Evolutionary conservation across 1,139 yeast genomes (phyloP).

Genomic region (Scheffersomyces titani): DNA sequence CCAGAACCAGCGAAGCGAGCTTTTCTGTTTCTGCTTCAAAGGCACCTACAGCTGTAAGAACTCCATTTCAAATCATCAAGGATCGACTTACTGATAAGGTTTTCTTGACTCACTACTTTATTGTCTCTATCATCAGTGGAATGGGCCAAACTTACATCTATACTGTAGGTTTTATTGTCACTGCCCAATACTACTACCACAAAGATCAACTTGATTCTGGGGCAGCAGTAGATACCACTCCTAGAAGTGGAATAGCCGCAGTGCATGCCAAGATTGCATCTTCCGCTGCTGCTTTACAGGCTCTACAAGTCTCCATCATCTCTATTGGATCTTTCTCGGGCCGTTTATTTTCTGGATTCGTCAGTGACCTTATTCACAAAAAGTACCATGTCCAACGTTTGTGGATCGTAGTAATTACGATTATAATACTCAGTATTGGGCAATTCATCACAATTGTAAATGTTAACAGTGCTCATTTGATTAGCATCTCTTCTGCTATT

Average conservation of each 20-base stretch:
- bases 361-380: slow-evolving; percentile 40
- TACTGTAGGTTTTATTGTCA: slow-evolving; percentile 45
- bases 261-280: slow-evolving; percentile 9
- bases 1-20: background rate
- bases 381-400: slow-evolving; percentile 35
- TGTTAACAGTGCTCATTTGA: slow-evolving; percentile 24
- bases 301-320: slow-evolving; percentile 45
- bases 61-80: slow-evolving; percentile 27
- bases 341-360: slow-evolving; percentile 37
- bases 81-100: slow-evolving; percentile 24
- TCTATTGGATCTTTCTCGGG: slow-evolving; percentile 45
- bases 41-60: slow-evolving; percentile 7
- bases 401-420: slow-evolving; percentile 38
- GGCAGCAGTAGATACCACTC: background rate
- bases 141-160: slow-evolving; percentile 47
- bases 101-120: slow-evolving; percentile 36
- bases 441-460: slow-evolving; percentile 33
- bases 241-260: slow-evolving; percentile 4
- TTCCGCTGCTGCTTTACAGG: slow-evolving; percentile 39
- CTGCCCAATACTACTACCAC: slow-evolving; percentile 37
- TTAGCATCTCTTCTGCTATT: slow-evolving; percentile 33
- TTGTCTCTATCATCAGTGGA: slow-evolving; percentile 38
- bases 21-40: slow-evolving; percentile 9
- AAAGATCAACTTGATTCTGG: slow-evolving; percentile 6
- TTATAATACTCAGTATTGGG: slow-evolving; percentile 29